Conservation (phyloP, 2,329 filamentous ascomycete species). For the Nothophoma quercina region DNA sequence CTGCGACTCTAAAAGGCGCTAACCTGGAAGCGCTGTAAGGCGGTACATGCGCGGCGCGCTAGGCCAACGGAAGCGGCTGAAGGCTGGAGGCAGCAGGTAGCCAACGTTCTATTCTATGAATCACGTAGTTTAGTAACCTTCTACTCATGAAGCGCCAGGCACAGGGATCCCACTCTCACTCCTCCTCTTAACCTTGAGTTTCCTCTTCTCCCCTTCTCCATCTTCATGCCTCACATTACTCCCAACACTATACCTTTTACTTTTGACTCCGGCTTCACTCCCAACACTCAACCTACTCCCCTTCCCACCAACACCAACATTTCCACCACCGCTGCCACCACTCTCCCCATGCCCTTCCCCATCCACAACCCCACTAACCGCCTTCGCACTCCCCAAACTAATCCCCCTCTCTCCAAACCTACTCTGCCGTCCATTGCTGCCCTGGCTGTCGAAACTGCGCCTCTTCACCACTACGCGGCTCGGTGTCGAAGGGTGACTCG, state of each 20-base stretch:
- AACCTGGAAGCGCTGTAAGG: too few species aligned
- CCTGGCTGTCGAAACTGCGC: constrained; percentile 39
- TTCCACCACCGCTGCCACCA: too few species aligned
- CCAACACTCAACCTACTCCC: constrained; percentile 1
- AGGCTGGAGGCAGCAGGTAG: too few species aligned
- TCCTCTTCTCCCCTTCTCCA: constrained; percentile 16
- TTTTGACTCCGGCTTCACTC: too few species aligned
- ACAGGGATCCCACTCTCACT: constrained; percentile 13
- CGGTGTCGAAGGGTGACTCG: constrained; percentile 26
- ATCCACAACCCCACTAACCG: constrained; percentile 41
- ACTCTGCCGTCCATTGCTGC: constrained; percentile 31
- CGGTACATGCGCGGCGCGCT: too few species aligned
- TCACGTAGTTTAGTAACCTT: too few species aligned
- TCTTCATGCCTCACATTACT: constrained; percentile 18
- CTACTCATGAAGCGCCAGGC: background rate
- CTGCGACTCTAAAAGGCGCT: too few species aligned
- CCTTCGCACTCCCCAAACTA: constrained; percentile 40
- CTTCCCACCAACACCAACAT: background rate
- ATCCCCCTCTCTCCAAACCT: constrained; percentile 45
- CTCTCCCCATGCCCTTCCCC: constrained; percentile 35
- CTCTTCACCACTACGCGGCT: constrained; percentile 11
- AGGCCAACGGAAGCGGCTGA: too few species aligned
- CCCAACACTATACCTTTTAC: too few species aligned
- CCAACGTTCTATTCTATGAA: too few species aligned
- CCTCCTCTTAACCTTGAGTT: constrained; percentile 7